phyloP scores from a whole-genome alignment of 805 yeast species.

The Wickerhamiella galacta region DNA sequence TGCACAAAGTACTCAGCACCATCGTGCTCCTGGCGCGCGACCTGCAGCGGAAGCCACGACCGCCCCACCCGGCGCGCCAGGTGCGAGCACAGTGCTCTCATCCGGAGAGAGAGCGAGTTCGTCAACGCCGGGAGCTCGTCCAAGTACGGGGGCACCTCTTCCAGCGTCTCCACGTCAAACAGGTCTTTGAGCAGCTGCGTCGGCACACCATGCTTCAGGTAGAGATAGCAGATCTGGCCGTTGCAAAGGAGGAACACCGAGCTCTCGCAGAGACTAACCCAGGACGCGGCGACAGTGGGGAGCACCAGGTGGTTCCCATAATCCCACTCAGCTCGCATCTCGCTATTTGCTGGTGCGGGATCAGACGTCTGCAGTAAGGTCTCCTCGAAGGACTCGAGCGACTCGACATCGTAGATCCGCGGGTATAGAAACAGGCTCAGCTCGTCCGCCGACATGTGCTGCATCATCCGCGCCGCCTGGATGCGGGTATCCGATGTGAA shows the following conservation, averaged over 20 bases:
- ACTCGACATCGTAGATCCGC: slow-evolving; percentile 53
- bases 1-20: slow-evolving; percentile 39
- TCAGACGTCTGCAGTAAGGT: too few species aligned
- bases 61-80: slow-evolving; percentile 29
- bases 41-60: slow-evolving; percentile 33
- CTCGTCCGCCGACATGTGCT: slow-evolving; percentile 36
- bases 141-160: slow-evolving; percentile 31
- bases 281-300: too few species aligned
- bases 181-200: slow-evolving; percentile 54
- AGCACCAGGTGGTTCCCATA: too few species aligned
- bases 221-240: slow-evolving; percentile 41
- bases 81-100: slow-evolving; percentile 42
- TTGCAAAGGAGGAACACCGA: slow-evolving; percentile 63
- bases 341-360: too few species aligned
- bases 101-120: slow-evolving; percentile 52
- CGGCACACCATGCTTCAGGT: slow-evolving; percentile 55
- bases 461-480: slow-evolving; percentile 34
- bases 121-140: slow-evolving; percentile 54
- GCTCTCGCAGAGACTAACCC: too few species aligned
- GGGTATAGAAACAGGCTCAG: slow-evolving; percentile 64
- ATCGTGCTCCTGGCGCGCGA: slow-evolving; percentile 51
- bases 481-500: slow-evolving; percentile 45
- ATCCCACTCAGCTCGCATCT: too few species aligned
- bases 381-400: too few species aligned
- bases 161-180: slow-evolving; percentile 35